Evolutionary conservation across 2,329 filamentous ascomycete genomes (phyloP).

Genomic region (Calonectria honghensis): DNA sequence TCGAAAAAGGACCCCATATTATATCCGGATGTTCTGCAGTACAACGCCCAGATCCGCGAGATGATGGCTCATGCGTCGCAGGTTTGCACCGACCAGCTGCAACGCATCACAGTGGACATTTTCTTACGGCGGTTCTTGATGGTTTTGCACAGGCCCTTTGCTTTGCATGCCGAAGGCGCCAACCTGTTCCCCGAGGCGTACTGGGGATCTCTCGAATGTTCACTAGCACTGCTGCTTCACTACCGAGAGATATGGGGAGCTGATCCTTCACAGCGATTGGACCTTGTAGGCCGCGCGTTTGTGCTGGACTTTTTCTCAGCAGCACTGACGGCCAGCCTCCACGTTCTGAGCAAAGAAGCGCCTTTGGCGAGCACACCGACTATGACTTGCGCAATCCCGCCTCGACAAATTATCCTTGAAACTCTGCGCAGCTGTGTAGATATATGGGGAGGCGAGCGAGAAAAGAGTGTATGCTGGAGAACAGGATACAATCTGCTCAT

Average conservation of each 20-base stretch:
- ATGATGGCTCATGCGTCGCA: conserved; percentile 57
- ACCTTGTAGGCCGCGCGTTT: conserved; percentile 59
- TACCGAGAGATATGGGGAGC: conserved; percentile 60
- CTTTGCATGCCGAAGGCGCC: conserved; percentile 58
- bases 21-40: conserved; percentile 58
- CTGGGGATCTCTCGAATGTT: conserved; percentile 62
- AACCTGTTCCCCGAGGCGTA: conserved; percentile 60
- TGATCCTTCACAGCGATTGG: conserved; percentile 52
- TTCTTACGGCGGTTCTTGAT: conserved; percentile 60
- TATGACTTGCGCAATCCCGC: conserved; percentile 57
- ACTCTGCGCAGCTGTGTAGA: conserved; percentile 59
- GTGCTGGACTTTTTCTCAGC: conserved; percentile 62
- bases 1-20: conserved; percentile 56
- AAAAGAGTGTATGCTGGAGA: conserved; percentile 60
- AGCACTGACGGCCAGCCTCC: conserved; percentile 58
- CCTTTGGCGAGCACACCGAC: conserved; percentile 55
- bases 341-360: conserved; percentile 60
- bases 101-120: conserved; percentile 60
- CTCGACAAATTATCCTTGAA: conserved; percentile 60
- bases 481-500: conserved; percentile 58
- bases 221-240: conserved; percentile 59
- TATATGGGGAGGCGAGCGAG: conserved; percentile 60
- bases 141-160: conserved; percentile 61
- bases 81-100: conserved; percentile 56
- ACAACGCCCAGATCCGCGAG: conserved; percentile 58